A percentile compares a stretch with the other conserved stretches of the same genome.
Conservation (phyloP, 345 rosid genomes). For the Eucalyptus marginata region DNA sequence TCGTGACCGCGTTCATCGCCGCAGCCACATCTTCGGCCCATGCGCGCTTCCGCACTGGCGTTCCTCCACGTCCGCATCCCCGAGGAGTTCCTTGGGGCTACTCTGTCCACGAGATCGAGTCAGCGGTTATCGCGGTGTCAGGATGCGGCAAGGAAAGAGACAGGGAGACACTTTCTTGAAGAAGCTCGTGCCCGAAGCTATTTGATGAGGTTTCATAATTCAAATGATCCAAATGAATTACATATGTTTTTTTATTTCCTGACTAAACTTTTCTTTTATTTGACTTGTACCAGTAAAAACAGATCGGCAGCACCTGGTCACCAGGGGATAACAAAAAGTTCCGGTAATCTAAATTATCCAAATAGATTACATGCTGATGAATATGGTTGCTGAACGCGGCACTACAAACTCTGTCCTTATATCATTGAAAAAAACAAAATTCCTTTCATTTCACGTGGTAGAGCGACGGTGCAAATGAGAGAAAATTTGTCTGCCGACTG, state of each 20-base stretch:
- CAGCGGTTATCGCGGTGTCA: not conserved
- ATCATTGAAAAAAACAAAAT: rapidly evolving
- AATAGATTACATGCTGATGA: not conserved
- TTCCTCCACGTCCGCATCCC: not conserved
- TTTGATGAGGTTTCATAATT: not conserved
- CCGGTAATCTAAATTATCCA: not conserved
- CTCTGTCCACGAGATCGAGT: not conserved
- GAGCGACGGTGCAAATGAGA: not conserved
- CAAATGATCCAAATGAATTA: not conserved
- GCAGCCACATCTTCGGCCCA: not conserved
- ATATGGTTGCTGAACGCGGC: not conserved
- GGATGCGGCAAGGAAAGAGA: not conserved
- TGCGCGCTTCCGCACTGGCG: not conserved
- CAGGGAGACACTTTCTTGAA: not conserved
- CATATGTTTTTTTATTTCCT: not conserved
- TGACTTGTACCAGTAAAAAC: not conserved
- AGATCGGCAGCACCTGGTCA: no score
- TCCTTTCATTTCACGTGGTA: not conserved
- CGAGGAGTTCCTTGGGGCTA: not conserved
- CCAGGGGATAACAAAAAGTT: not conserved
- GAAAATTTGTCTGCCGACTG: not conserved
- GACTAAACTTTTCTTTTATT: not conserved
- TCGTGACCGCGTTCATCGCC: not conserved
- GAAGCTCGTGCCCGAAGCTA: not conserved
- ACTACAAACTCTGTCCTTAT: not conserved